phyloP scores from a whole-genome alignment of 2,329 filamentous ascomycete genomes.

The Aspergillus jensenii region DNA sequence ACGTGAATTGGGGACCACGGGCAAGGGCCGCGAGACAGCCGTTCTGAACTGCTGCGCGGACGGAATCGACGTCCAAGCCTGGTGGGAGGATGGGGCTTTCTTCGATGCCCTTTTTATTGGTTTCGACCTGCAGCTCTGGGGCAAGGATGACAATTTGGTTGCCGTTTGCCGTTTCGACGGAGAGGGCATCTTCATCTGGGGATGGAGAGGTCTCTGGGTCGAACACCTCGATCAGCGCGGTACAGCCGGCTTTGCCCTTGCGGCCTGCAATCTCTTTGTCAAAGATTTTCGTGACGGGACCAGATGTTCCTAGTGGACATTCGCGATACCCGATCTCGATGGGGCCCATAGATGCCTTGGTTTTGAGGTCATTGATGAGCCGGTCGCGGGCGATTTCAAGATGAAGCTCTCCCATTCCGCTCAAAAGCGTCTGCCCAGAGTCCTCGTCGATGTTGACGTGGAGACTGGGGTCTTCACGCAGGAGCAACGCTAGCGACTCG shows the following conservation, averaged over 20 bases:
- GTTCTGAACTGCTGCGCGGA: slow-evolving; percentile 64
- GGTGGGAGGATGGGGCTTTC: slow-evolving; percentile 54
- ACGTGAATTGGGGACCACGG: slow-evolving; percentile 76
- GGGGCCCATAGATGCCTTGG: slow-evolving; percentile 77
- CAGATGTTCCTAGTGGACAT: slow-evolving; percentile 62
- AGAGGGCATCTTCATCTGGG: slow-evolving; percentile 32
- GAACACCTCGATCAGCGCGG: slow-evolving; percentile 65
- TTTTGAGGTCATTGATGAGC: slow-evolving; percentile 85
- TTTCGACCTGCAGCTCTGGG: slow-evolving; percentile 47
- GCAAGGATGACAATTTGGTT: slow-evolving; percentile 66
- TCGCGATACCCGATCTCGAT: slow-evolving; percentile 97
- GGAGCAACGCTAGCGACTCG: slow-evolving; percentile 71
- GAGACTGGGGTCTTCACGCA: slow-evolving; percentile 90
- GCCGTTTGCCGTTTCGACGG: slow-evolving; percentile 58
- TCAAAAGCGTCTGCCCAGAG: slow-evolving; percentile 87
- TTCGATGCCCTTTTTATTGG: slow-evolving; percentile 37
- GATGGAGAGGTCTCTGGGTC: slow-evolving; percentile 25
- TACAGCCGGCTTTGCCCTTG: slow-evolving; percentile 73
- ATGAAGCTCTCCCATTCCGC: slow-evolving; percentile 95
- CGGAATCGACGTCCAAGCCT: slow-evolving; percentile 50
- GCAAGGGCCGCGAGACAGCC: slow-evolving; percentile 81
- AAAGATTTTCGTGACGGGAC: slow-evolving; percentile 62
- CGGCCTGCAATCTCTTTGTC: slow-evolving; percentile 81
- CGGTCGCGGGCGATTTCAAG: slow-evolving; percentile 89
- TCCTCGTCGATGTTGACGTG: slow-evolving; percentile 83